Conservation (phyloP, 2,329 filamentous ascomycete genomes). For the Teratosphaeria nubilosa region DNA sequence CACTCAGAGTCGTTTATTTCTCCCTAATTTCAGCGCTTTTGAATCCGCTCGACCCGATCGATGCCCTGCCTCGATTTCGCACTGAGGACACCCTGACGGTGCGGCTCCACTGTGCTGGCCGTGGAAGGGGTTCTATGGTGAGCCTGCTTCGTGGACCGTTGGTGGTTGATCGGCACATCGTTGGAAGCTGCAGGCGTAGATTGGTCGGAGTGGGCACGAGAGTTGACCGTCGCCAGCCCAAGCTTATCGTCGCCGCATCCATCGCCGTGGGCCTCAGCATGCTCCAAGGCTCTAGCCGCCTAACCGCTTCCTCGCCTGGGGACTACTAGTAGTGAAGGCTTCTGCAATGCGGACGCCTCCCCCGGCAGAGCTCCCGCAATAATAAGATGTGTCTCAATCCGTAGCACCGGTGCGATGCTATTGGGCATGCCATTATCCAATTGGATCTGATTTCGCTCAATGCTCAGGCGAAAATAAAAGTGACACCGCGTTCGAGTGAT, state of each 20-base stretch:
- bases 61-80: background rate
- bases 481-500: background rate
- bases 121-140: background rate
- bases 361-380: background rate
- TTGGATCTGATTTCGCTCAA: background rate
- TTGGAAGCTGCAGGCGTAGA: background rate
- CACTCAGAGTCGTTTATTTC: background rate
- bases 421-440: background rate
- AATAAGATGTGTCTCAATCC: background rate
- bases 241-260: background rate
- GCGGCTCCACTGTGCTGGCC: background rate
- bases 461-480: background rate
- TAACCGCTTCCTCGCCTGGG: background rate
- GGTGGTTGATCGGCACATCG: background rate
- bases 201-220: background rate
- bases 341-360: background rate
- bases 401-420: background rate
- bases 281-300: background rate
- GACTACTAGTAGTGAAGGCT: background rate
- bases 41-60: background rate
- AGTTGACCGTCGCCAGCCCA: background rate
- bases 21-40: background rate
- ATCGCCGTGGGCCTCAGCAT: background rate
- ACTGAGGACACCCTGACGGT: background rate
- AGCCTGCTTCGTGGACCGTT: background rate